These are phyloP conservation scores for Hyphochytrium catenoides DNA, from an alignment of 352 stramenopile species.

Conservation along the genomic window DNA sequence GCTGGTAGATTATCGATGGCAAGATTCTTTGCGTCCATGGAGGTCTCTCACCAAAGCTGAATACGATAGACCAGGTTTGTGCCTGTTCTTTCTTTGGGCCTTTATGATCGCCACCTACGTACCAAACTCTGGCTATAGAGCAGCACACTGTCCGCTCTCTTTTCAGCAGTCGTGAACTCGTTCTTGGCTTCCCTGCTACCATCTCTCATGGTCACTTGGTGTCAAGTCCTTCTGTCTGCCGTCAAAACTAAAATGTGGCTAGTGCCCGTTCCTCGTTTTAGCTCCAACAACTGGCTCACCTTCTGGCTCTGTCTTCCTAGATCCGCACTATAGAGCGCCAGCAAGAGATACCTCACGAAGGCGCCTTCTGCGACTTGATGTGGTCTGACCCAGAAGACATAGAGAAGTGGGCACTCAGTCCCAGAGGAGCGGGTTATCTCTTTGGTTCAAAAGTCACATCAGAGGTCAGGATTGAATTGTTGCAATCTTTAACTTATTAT, in stretches of 20 bases:
- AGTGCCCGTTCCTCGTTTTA: no score
- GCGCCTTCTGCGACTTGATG: slow-evolving; percentile 92
- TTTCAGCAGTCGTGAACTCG: no score
- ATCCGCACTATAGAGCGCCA: slow-evolving; percentile 87
- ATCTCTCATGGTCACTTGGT: no score
- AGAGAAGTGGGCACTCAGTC: slow-evolving; percentile 63
- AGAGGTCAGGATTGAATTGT: no score
- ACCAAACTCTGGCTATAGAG: not conserved
- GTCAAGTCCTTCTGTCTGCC: no score
- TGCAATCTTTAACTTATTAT: no score
- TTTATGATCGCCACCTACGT: not conserved
- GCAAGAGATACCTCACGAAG: slow-evolving; percentile 83
- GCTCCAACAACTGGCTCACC: no score
- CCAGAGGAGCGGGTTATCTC: slow-evolving; percentile 57
- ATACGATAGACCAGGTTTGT: slow-evolving; percentile 59
- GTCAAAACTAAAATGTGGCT: no score
- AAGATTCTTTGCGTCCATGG: slow-evolving; percentile 78
- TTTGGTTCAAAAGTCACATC: slow-evolving; percentile 60
- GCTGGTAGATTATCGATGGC: slow-evolving; percentile 52
- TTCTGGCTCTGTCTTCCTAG: no score
- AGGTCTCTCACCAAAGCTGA: slow-evolving; percentile 77
- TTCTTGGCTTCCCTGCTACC: no score
- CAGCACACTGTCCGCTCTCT: no score
- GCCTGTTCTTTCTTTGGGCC: not conserved
- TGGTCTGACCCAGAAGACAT: slow-evolving; percentile 93